A percentile compares a stretch with the other conserved stretches of the same genome.
Conservation (phyloP, 1,284 basidiomycete species). For the Xerocomus nothofagi region DNA sequence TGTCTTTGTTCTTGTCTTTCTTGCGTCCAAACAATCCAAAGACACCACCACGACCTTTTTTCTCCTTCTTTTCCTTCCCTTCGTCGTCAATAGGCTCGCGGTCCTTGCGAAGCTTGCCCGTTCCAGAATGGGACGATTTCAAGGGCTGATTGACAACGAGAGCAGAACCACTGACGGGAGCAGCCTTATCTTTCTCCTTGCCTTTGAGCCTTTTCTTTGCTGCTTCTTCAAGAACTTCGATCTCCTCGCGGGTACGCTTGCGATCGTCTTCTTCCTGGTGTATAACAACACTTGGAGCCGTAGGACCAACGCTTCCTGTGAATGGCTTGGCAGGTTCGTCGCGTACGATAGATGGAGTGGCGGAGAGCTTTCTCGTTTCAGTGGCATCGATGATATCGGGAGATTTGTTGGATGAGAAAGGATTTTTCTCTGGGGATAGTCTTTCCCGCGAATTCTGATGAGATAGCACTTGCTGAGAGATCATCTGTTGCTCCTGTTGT, state of each 20-base stretch:
- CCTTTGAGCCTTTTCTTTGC: conserved; percentile 52
- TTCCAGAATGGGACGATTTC: conserved; percentile 30
- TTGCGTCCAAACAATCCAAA: conserved; percentile 75
- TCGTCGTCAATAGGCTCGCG: conserved; percentile 51
- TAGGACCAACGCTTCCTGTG: conserved; percentile 33
- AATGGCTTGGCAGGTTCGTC: conserved; percentile 40
- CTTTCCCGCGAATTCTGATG: conserved; percentile 30
- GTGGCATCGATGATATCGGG: conserved; percentile 57
- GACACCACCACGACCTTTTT: conserved; percentile 57
- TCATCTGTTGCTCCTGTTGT: conserved; percentile 31
- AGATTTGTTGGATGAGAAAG: conserved; percentile 26
- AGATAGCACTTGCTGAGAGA: conserved; percentile 33
- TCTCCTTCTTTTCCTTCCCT: conserved; percentile 65
- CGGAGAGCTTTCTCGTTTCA: conserved; percentile 73
- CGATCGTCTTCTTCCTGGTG: conserved; percentile 57
- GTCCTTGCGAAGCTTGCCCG: conserved; percentile 68
- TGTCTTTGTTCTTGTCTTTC: conserved; percentile 78
- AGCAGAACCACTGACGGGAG: conserved; percentile 42
- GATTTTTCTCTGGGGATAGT: conserved; percentile 22
- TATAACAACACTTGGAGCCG: conserved; percentile 48
- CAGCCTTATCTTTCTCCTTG: conserved; percentile 31
- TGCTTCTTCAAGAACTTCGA: conserved; percentile 56
- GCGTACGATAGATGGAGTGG: conserved; percentile 74
- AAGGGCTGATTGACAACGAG: conserved; percentile 28
- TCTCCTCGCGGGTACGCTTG: conserved; percentile 61